Evolutionary conservation across 2,329 filamentous ascomycete species (phyloP).

Genomic region (Penicillium sp.): DNA sequence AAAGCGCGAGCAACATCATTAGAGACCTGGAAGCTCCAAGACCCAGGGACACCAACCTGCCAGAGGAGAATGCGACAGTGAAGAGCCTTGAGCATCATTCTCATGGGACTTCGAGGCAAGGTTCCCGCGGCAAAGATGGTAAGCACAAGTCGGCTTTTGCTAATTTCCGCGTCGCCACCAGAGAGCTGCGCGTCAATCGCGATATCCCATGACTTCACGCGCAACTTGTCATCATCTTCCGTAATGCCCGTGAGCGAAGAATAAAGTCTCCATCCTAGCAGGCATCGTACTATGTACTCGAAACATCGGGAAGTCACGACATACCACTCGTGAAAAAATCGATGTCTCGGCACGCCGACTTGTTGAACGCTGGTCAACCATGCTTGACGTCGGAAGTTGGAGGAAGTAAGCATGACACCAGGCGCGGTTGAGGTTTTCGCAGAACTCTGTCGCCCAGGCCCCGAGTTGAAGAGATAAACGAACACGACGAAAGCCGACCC

Average conservation of each 20-base stretch:
- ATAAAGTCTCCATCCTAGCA: constrained; percentile 78
- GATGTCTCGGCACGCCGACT: constrained; percentile 87
- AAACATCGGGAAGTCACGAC: constrained; percentile 79
- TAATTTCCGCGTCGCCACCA: constrained; percentile 87
- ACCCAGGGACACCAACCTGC: constrained; percentile 71
- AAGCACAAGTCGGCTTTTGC: constrained; percentile 80
- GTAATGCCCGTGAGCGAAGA: constrained; percentile 79
- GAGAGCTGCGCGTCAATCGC: constrained; percentile 91
- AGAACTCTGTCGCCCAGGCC: constrained; percentile 59
- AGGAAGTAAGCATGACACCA: constrained; percentile 63
- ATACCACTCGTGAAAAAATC: constrained; percentile 82
- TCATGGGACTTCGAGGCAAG: constrained; percentile 77
- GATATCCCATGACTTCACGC: constrained; percentile 91
- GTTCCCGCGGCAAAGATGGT: constrained; percentile 89
- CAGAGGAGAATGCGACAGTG: constrained; percentile 90
- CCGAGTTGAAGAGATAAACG: constrained; percentile 61
- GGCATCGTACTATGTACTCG: constrained; percentile 79
- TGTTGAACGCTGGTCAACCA: constrained; percentile 94
- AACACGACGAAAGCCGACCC: constrained; percentile 62
- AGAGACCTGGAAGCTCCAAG: constrained; percentile 67
- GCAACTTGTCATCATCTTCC: constrained; percentile 81
- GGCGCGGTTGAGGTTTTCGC: constrained; percentile 35
- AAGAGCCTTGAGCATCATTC: constrained; percentile 89
- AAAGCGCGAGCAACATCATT: constrained; percentile 74
- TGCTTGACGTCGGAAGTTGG: constrained; percentile 83